phyloP scores from a whole-genome alignment of 139 green algal genomes.

The Haematococcus sp. region DNA sequence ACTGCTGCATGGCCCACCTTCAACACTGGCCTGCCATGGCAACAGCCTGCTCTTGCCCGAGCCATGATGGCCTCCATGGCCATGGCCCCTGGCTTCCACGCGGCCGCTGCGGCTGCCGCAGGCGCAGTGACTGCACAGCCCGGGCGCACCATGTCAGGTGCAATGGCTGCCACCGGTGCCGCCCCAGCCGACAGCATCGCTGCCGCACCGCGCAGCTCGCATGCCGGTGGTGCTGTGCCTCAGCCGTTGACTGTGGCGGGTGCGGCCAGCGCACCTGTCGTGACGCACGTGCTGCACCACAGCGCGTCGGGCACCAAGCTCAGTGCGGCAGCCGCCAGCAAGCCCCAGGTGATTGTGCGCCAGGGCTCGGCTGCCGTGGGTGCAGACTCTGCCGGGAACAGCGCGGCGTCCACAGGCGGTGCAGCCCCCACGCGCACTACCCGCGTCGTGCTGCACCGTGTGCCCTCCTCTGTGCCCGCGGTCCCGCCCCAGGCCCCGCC shows the following conservation, averaged over 20 bases:
- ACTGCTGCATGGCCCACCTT: background rate
- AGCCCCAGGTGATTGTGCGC: too few species aligned
- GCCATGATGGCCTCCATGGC: background rate
- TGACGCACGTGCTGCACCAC: too few species aligned
- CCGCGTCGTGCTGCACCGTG: too few species aligned
- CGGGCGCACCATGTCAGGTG: background rate
- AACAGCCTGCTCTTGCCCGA: background rate
- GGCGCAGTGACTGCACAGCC: background rate
- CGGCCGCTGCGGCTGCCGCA: background rate
- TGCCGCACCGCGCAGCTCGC: background rate
- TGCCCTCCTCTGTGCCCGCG: background rate
- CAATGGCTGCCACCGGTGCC: background rate
- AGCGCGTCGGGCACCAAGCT: background rate
- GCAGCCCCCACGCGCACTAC: too few species aligned
- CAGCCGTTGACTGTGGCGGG: too few species aligned
- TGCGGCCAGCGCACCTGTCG: too few species aligned
- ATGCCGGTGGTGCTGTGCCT: too few species aligned
- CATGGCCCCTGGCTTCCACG: too few species aligned
- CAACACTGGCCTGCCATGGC: background rate
- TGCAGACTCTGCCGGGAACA: too few species aligned
- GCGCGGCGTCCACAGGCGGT: too few species aligned
- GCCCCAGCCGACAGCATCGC: background rate
- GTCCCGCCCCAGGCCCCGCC: background rate
- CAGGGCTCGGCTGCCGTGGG: too few species aligned
- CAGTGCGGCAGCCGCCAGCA: background rate